Conservation (phyloP, 176 grass and related monocot genomes). For the Typha latifolia region DNA sequence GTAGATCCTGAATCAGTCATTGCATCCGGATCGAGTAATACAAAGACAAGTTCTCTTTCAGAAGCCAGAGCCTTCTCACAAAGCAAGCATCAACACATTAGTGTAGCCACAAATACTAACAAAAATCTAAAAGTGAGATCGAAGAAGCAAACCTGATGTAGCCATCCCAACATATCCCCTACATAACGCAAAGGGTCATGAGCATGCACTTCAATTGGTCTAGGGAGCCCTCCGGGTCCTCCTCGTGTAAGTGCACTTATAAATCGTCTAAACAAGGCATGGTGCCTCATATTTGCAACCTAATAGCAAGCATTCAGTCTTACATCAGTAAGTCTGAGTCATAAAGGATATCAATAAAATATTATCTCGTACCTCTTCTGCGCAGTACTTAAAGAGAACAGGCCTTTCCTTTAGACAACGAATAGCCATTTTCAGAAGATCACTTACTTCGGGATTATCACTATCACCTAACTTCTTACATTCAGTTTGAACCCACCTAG, state of each 20-base stretch:
- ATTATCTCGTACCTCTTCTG: slow-evolving; percentile 72
- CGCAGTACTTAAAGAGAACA: slow-evolving; percentile 94
- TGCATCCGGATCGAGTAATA: slow-evolving; percentile 63
- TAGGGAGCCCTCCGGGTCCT: slow-evolving; percentile 79
- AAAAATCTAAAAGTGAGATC: background rate
- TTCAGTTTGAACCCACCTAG: slow-evolving; percentile 95
- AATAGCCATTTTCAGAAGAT: slow-evolving; percentile 87
- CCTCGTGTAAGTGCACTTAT: slow-evolving; percentile 98
- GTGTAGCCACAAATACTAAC: background rate
- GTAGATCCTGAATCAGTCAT: slow-evolving; percentile 55
- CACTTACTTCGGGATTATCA: slow-evolving; percentile 90
- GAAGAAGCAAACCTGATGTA: slow-evolving; percentile 69
- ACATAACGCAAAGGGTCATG: slow-evolving; percentile 97
- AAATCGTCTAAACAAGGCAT: slow-evolving; percentile 96
- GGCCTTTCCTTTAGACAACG: slow-evolving; percentile 82
- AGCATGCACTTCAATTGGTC: slow-evolving; percentile 99
- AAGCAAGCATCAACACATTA: background rate
- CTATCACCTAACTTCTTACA: slow-evolving; percentile 91
- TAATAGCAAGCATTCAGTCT: slow-evolving; percentile 22
- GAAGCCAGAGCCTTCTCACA: slow-evolving; percentile 78
- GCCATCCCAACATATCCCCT: slow-evolving; percentile 95
- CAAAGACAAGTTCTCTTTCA: slow-evolving; percentile 88
- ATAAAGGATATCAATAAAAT: slow-evolving; percentile 15
- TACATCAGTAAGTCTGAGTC: background rate
- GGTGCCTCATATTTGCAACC: slow-evolving; percentile 98